A percentile compares a stretch with the other conserved stretches of the same genome.
phyloP scores from a whole-genome alignment of 2,329 filamentous ascomycete genomes.

The Colletotrichum camelliae region DNA sequence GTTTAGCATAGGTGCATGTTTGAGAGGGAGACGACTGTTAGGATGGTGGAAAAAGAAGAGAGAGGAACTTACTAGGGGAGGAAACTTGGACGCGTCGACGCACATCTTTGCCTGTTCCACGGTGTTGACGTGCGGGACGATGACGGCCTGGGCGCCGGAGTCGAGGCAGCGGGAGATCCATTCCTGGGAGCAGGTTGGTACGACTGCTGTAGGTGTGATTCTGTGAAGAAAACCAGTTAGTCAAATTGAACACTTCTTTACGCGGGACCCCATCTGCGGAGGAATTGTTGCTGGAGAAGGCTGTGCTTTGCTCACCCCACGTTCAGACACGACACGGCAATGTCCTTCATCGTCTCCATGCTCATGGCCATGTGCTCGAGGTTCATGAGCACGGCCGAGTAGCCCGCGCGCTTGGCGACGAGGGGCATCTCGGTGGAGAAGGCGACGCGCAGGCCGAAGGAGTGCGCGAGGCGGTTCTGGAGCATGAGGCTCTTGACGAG shows the following conservation, averaged over 20 bases:
- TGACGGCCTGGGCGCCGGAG: constrained; percentile 54
- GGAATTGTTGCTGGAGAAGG: too few species aligned
- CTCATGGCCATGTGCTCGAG: constrained; percentile 8
- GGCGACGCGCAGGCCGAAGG: constrained; percentile 8
- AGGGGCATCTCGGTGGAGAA: constrained; percentile 15
- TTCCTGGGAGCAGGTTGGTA: not conserved
- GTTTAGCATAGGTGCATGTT: too few species aligned
- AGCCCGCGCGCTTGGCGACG: not conserved
- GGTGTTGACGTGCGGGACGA: constrained; percentile 52
- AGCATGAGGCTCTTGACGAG: constrained; percentile 1
- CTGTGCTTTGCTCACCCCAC: not conserved
- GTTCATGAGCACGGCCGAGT: constrained; percentile 13
- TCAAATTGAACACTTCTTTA: not conserved
- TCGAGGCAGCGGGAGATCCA: constrained; percentile 46
- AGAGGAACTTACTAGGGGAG: constrained; percentile 39
- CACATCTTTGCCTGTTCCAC: constrained; percentile 50
- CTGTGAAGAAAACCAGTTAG: not conserved
- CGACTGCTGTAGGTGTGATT: not conserved
- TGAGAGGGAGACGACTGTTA: too few species aligned
- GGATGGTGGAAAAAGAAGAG: too few species aligned
- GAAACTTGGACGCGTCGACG: constrained; percentile 55
- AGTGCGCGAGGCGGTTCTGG: not conserved
- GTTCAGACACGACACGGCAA: not conserved
- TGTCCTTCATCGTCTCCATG: constrained; percentile 12
- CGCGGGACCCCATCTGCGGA: not conserved